phyloP scores from a whole-genome alignment of 305 asterid species.

The Fraxinus velutina region DNA sequence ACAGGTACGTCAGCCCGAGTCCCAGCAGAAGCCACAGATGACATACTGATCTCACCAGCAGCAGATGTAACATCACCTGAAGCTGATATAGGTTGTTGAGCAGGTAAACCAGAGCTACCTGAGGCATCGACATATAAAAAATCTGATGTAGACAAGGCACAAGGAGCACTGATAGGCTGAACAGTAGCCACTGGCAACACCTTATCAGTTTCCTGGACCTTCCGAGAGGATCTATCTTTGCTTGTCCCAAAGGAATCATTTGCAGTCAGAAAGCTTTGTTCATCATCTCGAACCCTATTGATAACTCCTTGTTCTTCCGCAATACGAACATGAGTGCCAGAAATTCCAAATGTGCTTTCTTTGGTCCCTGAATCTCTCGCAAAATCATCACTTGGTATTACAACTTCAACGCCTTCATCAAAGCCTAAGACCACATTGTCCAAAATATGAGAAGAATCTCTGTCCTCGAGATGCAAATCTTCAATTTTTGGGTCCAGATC shows the following conservation, averaged over 20 bases:
- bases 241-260: slow-evolving; percentile 37
- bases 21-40: slow-evolving; percentile 44
- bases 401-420: slow-evolving; percentile 92
- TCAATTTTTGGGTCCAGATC: slow-evolving; percentile 62
- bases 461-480: slow-evolving; percentile 54
- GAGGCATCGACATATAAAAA: slow-evolving; percentile 38
- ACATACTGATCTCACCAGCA: slow-evolving; percentile 36
- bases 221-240: slow-evolving; percentile 36
- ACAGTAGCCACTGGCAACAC: slow-evolving; percentile 39
- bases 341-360: slow-evolving; percentile 44
- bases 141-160: slow-evolving; percentile 35
- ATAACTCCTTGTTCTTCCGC: slow-evolving; percentile 42
- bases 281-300: slow-evolving; percentile 48
- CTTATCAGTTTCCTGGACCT: slow-evolving; percentile 40
- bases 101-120: slow-evolving; percentile 27
- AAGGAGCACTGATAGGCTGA: slow-evolving; percentile 34
- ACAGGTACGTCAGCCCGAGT: slow-evolving; percentile 62
- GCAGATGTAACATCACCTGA: slow-evolving; percentile 35
- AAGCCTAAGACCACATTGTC: slow-evolving; percentile 83
- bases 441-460: slow-evolving; percentile 44
- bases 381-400: slow-evolving; percentile 75
- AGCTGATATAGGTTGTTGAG: slow-evolving; percentile 40
- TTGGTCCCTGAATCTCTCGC: slow-evolving; percentile 47
- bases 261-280: slow-evolving; percentile 37
- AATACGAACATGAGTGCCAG: slow-evolving; percentile 38